phyloP scores from a whole-genome alignment of 768 basidiomycete genomes.

The Pulveroboletus ravenelii region DNA sequence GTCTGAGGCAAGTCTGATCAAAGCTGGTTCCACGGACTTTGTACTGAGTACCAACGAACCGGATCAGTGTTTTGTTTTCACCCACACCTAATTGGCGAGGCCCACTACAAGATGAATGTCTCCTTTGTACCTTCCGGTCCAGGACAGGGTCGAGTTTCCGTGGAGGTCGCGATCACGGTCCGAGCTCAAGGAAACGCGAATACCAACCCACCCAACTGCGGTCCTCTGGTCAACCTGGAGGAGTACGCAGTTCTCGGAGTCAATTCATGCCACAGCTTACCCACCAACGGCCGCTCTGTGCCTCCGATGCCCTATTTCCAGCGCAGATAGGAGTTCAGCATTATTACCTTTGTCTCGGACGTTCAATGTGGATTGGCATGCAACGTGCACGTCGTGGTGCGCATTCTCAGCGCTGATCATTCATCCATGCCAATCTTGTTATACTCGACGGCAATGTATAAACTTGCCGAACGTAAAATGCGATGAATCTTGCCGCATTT shows the following conservation, averaged over 20 bases:
- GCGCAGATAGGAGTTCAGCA: constrained; percentile 13
- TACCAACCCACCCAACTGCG: constrained; percentile 5
- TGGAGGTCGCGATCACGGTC: constrained; percentile 16
- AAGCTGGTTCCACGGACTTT: constrained; percentile 1
- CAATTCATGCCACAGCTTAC: constrained; percentile 10
- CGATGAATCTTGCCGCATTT: background rate
- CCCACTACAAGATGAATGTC: constrained; percentile 6
- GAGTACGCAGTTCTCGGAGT: constrained; percentile 16
- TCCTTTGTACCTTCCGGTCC: constrained; percentile 7
- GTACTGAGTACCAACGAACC: background rate
- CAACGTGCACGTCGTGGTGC: constrained; percentile 21
- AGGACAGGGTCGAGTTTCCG: constrained; percentile 15
- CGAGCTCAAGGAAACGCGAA: constrained; percentile 11
- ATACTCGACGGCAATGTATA: background rate
- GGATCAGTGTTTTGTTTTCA: constrained; percentile 9
- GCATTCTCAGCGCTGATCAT: constrained; percentile 1
- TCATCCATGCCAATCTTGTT: constrained; percentile 4
- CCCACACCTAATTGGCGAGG: constrained; percentile 24
- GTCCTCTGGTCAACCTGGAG: constrained; percentile 3
- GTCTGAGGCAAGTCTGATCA: constrained; percentile 10
- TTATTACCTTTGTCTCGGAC: background rate
- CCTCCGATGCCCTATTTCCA: constrained; percentile 8
- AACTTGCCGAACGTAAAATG: constrained; percentile 2
- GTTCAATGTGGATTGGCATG: constrained; percentile 18
- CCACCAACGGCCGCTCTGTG: constrained; percentile 7